Evolutionary conservation across 2,329 filamentous ascomycete species (phyloP), one percentile per base, ranked within the genome.

Genomic region (Orbilia oligospora): DNA sequence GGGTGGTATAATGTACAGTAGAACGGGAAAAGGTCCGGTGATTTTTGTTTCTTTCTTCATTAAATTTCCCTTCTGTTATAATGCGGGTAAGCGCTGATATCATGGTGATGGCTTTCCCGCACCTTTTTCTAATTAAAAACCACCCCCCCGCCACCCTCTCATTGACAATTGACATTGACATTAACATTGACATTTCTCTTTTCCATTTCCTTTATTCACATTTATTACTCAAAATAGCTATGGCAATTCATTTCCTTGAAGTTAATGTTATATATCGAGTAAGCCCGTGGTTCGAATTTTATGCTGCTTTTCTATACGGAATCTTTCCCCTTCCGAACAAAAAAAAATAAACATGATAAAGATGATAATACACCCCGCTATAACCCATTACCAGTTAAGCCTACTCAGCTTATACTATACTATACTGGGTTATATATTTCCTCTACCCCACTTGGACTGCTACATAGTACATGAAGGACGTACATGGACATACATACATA

Each of bases 1-100:
- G 41, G 61, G 49, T 36, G 61, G 30, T 49, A 65, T 36, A 49
- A 41, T 41, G 38, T 44, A 44, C n/a, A 44, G 16, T 64, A 14
- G 38, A 22, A 30, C 41, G 36, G 56, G 56, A 27, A 44, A 61
- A 61, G 36, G 56, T 44, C 36, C 56, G 36, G 56, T 61, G 56
- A 61, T 61, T 18, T 61, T 61, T 61, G 27, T 30, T 30, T 30
- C 6, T 30, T n/a, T n/a, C n/a, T n/a, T n/a, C n/a, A n/a, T n/a
- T n/a, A n/a, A n/a, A n/a, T n/a, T n/a, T n/a, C 6, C 27, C 4
- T 36, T 38, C 16, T n/a, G 5, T 12, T 36, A 9, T 36, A 36
- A 36, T n/a, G 44, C 18, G 44, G 44, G 3, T 18, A 22, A 48
- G n/a, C 22, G 10, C 20, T 36, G 33, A 36, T 36, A 36, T 36